Percentiles rank a stretch among this genome's conserved stretches.
Conservation (phyloP, 192 early-diverging fungal genomes). For the Linnemannia elongata region DNA sequence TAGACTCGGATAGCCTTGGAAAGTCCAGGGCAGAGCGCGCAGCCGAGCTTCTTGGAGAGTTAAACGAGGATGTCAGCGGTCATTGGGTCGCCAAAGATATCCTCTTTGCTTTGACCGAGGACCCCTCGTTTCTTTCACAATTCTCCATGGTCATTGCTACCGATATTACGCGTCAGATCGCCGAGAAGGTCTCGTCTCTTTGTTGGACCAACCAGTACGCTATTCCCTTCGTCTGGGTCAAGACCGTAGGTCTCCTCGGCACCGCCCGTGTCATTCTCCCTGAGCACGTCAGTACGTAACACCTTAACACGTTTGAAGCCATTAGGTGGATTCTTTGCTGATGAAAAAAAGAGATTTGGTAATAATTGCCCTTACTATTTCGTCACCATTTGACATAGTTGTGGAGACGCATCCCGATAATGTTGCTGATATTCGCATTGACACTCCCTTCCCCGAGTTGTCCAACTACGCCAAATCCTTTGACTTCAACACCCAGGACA, state of each 20-base stretch:
- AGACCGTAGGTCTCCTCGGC: slow-evolving; percentile 83
- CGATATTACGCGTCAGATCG: slow-evolving; percentile 65
- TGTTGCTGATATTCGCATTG: slow-evolving; percentile 84
- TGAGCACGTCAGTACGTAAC: slow-evolving; percentile 85
- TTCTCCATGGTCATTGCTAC: slow-evolving; percentile 86
- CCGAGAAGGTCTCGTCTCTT: slow-evolving; percentile 70
- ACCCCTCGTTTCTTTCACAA: slow-evolving; percentile 72
- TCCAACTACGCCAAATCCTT: slow-evolving; percentile 70
- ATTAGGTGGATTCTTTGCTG: neutral
- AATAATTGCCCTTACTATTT: slow-evolving; percentile 9
- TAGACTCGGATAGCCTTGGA: slow-evolving; percentile 76
- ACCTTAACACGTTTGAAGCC: neutral
- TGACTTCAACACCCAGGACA: slow-evolving; percentile 76
- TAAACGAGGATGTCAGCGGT: slow-evolving; percentile 91
- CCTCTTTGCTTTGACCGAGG: slow-evolving; percentile 17
- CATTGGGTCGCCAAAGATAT: slow-evolving; percentile 69
- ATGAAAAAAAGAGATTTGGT: neutral
- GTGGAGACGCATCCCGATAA: slow-evolving; percentile 91
- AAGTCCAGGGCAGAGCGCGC: slow-evolving; percentile 73
- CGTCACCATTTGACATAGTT: slow-evolving; percentile 63
- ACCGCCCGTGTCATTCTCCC: slow-evolving; percentile 75
- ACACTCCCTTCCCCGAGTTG: slow-evolving; percentile 84
- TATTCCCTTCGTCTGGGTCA: slow-evolving; percentile 70
- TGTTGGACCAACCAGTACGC: slow-evolving; percentile 62
- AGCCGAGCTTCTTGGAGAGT: slow-evolving; percentile 77